Evolutionary conservation across 306 rosid species (phyloP).

Genomic region (Acacia crassicarpa): DNA sequence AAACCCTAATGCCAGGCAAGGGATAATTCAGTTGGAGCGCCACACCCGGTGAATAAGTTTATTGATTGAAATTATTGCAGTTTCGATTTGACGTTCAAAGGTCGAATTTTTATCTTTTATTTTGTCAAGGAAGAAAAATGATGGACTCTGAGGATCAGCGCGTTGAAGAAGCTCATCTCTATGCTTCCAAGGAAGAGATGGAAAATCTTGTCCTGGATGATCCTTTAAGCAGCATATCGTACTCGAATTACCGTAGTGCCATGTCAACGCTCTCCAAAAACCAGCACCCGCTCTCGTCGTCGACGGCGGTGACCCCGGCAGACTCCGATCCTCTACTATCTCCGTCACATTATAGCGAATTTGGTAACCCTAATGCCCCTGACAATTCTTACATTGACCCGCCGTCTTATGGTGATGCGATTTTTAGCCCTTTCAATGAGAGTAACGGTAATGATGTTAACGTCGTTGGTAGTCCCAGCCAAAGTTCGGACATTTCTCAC

Average conservation of each 20-base stretch:
- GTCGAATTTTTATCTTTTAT: neutral
- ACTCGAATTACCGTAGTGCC: slow-evolving; percentile 73
- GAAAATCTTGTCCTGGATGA: slow-evolving; percentile 65
- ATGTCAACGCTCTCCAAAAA: slow-evolving; percentile 55
- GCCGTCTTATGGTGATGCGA: slow-evolving; percentile 63
- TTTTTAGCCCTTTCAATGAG: slow-evolving; percentile 58
- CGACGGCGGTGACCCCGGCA: slow-evolving; percentile 33
- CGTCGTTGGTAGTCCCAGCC: slow-evolving; percentile 57
- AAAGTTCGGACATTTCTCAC: slow-evolving; percentile 45
- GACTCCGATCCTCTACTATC: slow-evolving; percentile 53
- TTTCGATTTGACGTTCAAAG: neutral
- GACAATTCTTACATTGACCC: slow-evolving; percentile 55
- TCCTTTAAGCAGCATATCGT: slow-evolving; percentile 44
- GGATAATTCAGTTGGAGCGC: neutral
- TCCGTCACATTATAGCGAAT: slow-evolving; percentile 41
- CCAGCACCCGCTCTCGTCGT: slow-evolving; percentile 50
- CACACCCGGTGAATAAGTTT: neutral
- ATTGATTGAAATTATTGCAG: slow-evolving; percentile 3
- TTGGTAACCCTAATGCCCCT: slow-evolving; percentile 38
- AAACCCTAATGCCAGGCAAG: slow-evolving; percentile 30
- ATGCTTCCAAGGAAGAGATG: slow-evolving; percentile 51
- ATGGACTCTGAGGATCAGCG: slow-evolving; percentile 80
- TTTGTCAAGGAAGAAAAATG: slow-evolving; percentile 43
- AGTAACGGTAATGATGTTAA: slow-evolving; percentile 37
- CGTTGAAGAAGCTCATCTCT: slow-evolving; percentile 53